Evolutionary conservation across 2,329 filamentous ascomycete species (phyloP).

Genomic region (Gaeumannomyces sp.): DNA sequence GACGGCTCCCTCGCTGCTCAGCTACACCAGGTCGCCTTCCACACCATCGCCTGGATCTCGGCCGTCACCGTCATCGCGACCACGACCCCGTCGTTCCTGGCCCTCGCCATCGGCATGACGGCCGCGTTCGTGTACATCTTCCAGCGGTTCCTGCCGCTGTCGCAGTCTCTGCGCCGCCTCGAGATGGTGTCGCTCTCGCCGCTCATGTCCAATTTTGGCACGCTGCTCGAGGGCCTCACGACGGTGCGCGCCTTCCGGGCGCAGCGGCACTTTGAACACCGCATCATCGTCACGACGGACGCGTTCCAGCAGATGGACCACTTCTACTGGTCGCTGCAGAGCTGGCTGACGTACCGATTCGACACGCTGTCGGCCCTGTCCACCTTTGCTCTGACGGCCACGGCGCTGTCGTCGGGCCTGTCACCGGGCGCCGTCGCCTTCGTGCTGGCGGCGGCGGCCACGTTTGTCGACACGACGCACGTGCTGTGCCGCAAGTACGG

Average conservation of each 20-base stretch:
- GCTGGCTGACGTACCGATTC: constrained; percentile 79
- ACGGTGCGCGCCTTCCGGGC: constrained; percentile 81
- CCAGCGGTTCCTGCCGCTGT: constrained; percentile 70
- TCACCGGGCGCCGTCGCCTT: constrained; percentile 78
- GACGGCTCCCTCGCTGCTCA: constrained; percentile 78
- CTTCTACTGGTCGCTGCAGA: constrained; percentile 86
- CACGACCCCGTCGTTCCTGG: constrained; percentile 70
- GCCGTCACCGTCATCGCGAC: constrained; percentile 72
- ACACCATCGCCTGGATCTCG: constrained; percentile 63
- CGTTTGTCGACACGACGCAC: constrained; percentile 66
- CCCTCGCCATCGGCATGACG: constrained; percentile 64
- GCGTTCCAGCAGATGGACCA: constrained; percentile 93
- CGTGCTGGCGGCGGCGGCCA: constrained; percentile 65
- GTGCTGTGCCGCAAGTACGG: constrained; percentile 74
- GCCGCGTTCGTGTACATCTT: constrained; percentile 68
- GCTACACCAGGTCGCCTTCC: constrained; percentile 65
- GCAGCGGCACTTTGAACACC: constrained; percentile 70
- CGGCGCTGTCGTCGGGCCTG: constrained; percentile 69
- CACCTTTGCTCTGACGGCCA: constrained; percentile 65
- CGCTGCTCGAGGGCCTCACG: constrained; percentile 75
- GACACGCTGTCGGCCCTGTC: constrained; percentile 65
- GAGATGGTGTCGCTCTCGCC: constrained; percentile 88
- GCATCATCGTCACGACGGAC: constrained; percentile 75
- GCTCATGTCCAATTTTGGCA: constrained; percentile 87
- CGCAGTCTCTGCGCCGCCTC: constrained; percentile 73